Conservation (phyloP, 148 eudicot genomes). For the Cornus suecica region DNA sequence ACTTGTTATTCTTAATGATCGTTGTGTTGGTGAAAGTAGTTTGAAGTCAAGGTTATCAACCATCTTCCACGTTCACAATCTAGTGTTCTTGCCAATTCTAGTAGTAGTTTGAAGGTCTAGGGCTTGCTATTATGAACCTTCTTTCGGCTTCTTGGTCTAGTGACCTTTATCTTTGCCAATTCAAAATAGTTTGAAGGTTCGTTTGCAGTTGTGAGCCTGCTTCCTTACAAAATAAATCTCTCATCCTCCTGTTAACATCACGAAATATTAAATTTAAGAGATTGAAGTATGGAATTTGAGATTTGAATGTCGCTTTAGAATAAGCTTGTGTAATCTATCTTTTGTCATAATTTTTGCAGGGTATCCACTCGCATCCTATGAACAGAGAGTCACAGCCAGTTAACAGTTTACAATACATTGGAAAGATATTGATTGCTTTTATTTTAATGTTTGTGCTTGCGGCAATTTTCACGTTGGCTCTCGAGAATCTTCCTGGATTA, state of each 20-base stretch:
- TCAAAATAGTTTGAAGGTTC: too few relatives aligned
- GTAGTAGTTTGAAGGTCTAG: neutral
- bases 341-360: constrained; percentile 42
- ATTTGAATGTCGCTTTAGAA: neutral
- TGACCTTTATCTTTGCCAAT: too few relatives aligned
- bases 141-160: too few relatives aligned
- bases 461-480: constrained; percentile 52
- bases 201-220: too few relatives aligned
- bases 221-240: too few relatives aligned
- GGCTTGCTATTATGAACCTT: neutral
- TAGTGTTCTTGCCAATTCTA: neutral
- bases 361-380: constrained; percentile 13
- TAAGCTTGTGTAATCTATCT: neutral
- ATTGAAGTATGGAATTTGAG: neutral
- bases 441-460: constrained; percentile 59
- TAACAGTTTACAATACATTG: constrained; percentile 37
- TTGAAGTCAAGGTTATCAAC: too few relatives aligned
- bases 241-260: neutral
- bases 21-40: too few relatives aligned
- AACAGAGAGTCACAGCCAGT: constrained; percentile 24
- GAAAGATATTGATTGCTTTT: constrained; percentile 68
- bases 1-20: too few relatives aligned
- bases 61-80: too few relatives aligned
- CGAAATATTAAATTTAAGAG: neutral
- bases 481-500: constrained; percentile 68